phyloP scores from a whole-genome alignment of 1,284 basidiomycete species.

The Tetrapyrgos nigripes region DNA sequence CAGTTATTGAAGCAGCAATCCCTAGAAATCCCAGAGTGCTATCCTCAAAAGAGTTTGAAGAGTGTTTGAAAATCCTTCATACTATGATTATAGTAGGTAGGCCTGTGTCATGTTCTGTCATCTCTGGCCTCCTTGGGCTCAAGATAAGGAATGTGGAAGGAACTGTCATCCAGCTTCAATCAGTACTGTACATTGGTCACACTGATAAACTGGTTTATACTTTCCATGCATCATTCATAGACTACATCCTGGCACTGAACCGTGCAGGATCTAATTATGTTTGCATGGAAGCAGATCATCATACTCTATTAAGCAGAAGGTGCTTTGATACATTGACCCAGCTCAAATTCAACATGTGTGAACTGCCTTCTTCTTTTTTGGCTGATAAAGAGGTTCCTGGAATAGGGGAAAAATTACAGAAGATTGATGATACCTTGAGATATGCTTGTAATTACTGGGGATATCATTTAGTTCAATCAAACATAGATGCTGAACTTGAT shows the following conservation, averaged over 20 bases:
- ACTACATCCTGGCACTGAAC: not conserved
- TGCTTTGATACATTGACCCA: not conserved
- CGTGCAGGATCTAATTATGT: not conserved
- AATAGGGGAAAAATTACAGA: too few species aligned
- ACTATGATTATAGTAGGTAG: not conserved
- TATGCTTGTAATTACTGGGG: too few species aligned
- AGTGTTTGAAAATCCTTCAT: not conserved
- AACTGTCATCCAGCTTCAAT: not conserved
- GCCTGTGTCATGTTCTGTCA: not conserved
- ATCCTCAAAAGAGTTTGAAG: not conserved
- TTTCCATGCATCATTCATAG: conserved; percentile 2
- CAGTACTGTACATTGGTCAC: not conserved
- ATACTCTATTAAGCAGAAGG: not conserved
- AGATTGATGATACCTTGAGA: too few species aligned
- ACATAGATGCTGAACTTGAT: too few species aligned
- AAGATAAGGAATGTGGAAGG: not conserved
- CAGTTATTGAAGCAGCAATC: not conserved
- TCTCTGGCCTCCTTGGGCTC: not conserved
- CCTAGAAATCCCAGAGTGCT: not conserved
- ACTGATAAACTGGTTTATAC: not conserved
- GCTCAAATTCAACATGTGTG: not conserved
- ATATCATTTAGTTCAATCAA: too few species aligned
- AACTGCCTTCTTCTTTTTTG: not conserved
- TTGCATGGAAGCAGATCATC: not conserved
- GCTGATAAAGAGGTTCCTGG: too few species aligned